Evolutionary conservation across 75 land plant genomes (phyloP), one percentile per base, ranked within the genome.

Genomic region (Pinus taeda): DNA sequence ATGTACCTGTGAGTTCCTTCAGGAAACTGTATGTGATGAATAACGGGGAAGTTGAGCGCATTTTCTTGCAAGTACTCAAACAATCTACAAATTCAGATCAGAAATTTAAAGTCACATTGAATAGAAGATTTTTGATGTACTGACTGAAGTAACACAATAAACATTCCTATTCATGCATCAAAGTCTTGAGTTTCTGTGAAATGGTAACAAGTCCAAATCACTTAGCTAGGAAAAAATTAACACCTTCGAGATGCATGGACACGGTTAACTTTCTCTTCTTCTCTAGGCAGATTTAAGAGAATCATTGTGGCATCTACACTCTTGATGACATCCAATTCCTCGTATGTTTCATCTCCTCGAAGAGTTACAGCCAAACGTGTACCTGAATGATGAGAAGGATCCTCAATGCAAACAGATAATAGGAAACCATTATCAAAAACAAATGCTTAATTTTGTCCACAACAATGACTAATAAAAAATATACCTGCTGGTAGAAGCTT

Each of bases 181-280:
- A 69, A 69, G n/a, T 69, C 72, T 59, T 24, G 17, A 74, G 14
- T 15, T 57, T 64, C 13, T 24, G 55, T 17, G 37, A 65, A 17
- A 60, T 9, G 8, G 39, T 29, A 42, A 69, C 49, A 39, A 69
- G 72, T 69, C 18, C 69, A 65, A 8, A 66, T 66, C 14, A 20
- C 49, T 21, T 11, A 39, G 42, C 72, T 20, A 37, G n/a, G 49
- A 37, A 66, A 69, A 53, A 39, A 39, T 39, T 69, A 57, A 17
- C 77, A 96, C 99, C 99, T 95, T 82, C 99, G 90, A 24, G 99
- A 94, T 21, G 95, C 91, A 81, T 97, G 99, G 26, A 95, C 98
- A 79, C 97, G 87, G 84, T 95, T 83, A 55, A 85, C 80, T 76
- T 88, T 92, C 39, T 90, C 90, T 79, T 92, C 97, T 79, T 74